phyloP scores from a whole-genome alignment of 2,329 filamentous ascomycete genomes.

The Botrytis porri region DNA sequence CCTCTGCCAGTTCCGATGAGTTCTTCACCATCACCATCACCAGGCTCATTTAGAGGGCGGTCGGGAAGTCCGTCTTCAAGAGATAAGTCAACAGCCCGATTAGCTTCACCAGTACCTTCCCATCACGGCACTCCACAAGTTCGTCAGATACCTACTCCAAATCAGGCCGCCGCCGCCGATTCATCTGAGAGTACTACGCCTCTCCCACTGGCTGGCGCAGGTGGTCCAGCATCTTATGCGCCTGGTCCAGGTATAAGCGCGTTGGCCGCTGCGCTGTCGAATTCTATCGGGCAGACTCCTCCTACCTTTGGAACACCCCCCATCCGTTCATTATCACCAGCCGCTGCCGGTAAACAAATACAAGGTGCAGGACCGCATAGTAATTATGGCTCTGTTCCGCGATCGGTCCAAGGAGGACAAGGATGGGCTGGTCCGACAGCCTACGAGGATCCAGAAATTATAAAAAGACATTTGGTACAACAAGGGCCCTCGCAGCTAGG shows the following conservation, averaged over 20 bases:
- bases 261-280: conserved; percentile 80
- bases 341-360: conserved; percentile 44
- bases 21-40: conserved; percentile 43
- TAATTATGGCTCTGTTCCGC: conserved; percentile 77
- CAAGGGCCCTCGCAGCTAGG: conserved; percentile 51
- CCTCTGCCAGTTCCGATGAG: conserved; percentile 44
- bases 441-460: conserved; percentile 86
- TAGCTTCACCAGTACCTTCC: conserved; percentile 55
- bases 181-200: conserved; percentile 52
- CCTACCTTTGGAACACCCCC: conserved; percentile 67
- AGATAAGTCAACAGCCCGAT: conserved; percentile 58
- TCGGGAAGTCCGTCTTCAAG: conserved; percentile 44
- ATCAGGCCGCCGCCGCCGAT: conserved; percentile 41
- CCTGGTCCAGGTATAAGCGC: conserved; percentile 82
- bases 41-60: conserved; percentile 26
- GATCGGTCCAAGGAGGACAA: conserved; percentile 42
- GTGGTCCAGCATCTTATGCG: conserved; percentile 54
- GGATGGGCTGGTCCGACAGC: conserved; percentile 52
- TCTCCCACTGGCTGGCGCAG: conserved; percentile 49
- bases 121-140: conserved; percentile 47
- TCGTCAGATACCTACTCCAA: conserved; percentile 48
- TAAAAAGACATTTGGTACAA: conserved; percentile 83
- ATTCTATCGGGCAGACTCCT: conserved; percentile 67
- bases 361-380: conserved; percentile 52
- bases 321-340: conserved; percentile 56